Conservation (phyloP, 1,284 basidiomycete species). For the Uromyces viciae-fabae region DNA sequence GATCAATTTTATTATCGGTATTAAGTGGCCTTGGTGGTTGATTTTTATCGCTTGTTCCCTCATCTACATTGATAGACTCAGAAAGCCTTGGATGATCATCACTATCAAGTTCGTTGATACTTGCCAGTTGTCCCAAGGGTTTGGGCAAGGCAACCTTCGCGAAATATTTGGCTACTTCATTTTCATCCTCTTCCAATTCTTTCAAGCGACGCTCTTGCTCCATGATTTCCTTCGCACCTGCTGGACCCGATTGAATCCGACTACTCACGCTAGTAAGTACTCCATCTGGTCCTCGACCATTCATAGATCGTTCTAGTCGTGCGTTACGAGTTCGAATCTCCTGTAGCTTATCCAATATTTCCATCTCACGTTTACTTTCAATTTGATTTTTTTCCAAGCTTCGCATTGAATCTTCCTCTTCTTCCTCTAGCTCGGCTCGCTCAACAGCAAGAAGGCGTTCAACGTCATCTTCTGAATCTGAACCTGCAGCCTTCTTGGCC, state of each 20-base stretch:
- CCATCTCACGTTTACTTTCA: slow-evolving; percentile 96
- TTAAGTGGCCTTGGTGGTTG: slow-evolving; percentile 58
- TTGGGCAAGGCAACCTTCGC: slow-evolving; percentile 21
- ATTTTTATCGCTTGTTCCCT: background rate
- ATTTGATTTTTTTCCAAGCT: slow-evolving; percentile 84
- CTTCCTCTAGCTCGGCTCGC: slow-evolving; percentile 69
- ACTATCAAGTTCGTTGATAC: background rate
- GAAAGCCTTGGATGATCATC: slow-evolving; percentile 17
- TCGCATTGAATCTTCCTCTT: slow-evolving; percentile 93
- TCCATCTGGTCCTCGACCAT: slow-evolving; percentile 50
- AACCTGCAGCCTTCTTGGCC: slow-evolving; percentile 60
- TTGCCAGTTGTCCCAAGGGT: background rate
- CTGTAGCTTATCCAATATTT: slow-evolving; percentile 90
- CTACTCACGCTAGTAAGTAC: slow-evolving; percentile 48
- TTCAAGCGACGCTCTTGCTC: slow-evolving; percentile 28
- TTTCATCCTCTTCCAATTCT: slow-evolving; percentile 45
- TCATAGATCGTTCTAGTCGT: slow-evolving; percentile 66
- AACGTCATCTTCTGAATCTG: slow-evolving; percentile 62
- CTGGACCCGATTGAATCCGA: slow-evolving; percentile 36
- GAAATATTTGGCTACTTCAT: slow-evolving; percentile 41
- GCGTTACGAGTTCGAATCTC: slow-evolving; percentile 91
- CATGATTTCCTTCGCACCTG: slow-evolving; percentile 32
- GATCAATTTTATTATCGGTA: slow-evolving; percentile 58
- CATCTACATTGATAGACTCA: slow-evolving; percentile 15
- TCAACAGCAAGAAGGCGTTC: slow-evolving; percentile 49